A percentile compares a stretch with the other conserved stretches of the same genome.
These are phyloP conservation scores for Penicillium glabrum DNA, from an alignment of 2,329 filamentous ascomycete species.

Conservation along the genomic window DNA sequence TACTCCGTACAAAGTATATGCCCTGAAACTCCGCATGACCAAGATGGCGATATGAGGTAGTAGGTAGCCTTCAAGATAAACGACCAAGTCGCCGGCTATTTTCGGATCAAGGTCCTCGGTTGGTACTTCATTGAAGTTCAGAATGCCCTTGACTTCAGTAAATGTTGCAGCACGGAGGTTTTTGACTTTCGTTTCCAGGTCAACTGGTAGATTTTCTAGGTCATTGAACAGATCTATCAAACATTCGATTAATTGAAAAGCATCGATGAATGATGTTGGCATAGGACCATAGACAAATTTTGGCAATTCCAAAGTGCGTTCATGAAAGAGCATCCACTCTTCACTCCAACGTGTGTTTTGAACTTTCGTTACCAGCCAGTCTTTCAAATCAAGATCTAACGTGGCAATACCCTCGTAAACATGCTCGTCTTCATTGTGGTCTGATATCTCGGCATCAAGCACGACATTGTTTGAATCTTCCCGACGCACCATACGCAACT, in stretches of 20 bases:
- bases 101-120: background rate
- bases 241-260: background rate
- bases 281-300: background rate
- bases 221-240: background rate
- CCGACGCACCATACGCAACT: background rate
- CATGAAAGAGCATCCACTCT: background rate
- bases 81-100: background rate
- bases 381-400: background rate
- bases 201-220: background rate
- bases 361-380: background rate
- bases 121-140: background rate
- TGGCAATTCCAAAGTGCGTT: background rate
- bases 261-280: background rate
- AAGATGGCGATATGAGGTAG: conserved; percentile 12
- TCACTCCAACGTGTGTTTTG: background rate
- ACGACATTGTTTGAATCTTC: background rate
- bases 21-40: conserved; percentile 10
- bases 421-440: background rate
- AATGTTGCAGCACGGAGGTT: conserved; percentile 4
- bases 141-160: background rate
- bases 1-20: conserved; percentile 1
- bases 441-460: background rate
- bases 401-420: background rate
- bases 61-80: conserved; percentile 18
- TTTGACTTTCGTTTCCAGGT: background rate